Conservation (phyloP, 495 filamentous ascomycete species). For the Aspergillus funiculosus region DNA sequence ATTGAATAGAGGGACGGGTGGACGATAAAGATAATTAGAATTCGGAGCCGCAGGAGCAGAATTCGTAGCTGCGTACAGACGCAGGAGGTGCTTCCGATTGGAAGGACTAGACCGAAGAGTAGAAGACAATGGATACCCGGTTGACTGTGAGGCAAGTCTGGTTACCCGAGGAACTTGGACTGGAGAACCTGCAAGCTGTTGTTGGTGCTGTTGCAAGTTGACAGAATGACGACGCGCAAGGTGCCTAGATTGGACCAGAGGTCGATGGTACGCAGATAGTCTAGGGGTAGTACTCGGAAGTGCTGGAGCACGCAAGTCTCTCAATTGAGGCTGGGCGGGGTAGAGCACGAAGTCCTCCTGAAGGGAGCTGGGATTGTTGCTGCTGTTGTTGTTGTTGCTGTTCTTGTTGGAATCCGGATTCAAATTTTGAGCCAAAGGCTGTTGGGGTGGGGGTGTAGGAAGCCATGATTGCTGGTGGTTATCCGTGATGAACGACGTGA, state of each 20-base stretch:
- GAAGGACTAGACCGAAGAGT: slow-evolving; percentile 42
- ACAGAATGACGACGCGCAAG: slow-evolving; percentile 32
- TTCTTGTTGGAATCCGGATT: slow-evolving; percentile 39
- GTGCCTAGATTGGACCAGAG: slow-evolving; percentile 29
- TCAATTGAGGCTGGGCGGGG: slow-evolving; percentile 33
- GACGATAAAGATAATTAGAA: slow-evolving; percentile 34
- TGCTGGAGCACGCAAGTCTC: slow-evolving; percentile 35
- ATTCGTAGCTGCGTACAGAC: slow-evolving; percentile 32
- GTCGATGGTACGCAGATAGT: slow-evolving; percentile 29
- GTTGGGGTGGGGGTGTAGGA: slow-evolving; percentile 46
- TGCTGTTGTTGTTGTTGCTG: slow-evolving; percentile 36
- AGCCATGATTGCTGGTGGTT: slow-evolving; percentile 57
- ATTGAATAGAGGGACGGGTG: slow-evolving; percentile 50
- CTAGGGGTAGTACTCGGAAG: slow-evolving; percentile 38
- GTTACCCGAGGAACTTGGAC: slow-evolving; percentile 34
- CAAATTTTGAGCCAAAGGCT: slow-evolving; percentile 43
- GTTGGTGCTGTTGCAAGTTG: slow-evolving; percentile 34
- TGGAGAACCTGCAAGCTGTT: slow-evolving; percentile 34
- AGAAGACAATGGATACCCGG: slow-evolving; percentile 35
- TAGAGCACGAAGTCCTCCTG: slow-evolving; percentile 47
- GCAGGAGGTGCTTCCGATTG: slow-evolving; percentile 32
- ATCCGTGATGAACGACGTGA: slow-evolving; percentile 62
- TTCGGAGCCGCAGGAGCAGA: slow-evolving; percentile 20
- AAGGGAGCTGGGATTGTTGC: slow-evolving; percentile 21
- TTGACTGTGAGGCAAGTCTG: slow-evolving; percentile 33